Percentiles rank a stretch among this genome's conserved stretches.
phyloP scores from a whole-genome alignment of 2,329 filamentous ascomycete genomes.

The Scleromitrula shiraiana region DNA sequence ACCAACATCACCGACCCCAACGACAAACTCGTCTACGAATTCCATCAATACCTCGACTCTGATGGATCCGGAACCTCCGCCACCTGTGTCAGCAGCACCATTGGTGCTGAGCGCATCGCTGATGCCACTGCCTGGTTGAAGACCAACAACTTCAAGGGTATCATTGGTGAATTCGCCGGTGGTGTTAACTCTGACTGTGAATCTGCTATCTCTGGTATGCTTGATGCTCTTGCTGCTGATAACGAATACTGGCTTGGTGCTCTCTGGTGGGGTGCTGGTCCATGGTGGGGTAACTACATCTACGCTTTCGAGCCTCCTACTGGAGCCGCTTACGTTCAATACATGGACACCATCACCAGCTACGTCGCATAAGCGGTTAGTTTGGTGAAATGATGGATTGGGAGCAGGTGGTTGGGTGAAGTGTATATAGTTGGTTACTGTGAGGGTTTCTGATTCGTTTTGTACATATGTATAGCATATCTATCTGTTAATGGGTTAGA shows the following conservation, averaged over 20 bases:
- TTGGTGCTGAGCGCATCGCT: conserved; percentile 42
- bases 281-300: conserved; percentile 42
- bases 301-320: conserved; percentile 41
- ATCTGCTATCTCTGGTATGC: conserved; percentile 40
- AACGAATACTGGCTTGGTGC: conserved; percentile 44
- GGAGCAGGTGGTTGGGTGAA: not conserved
- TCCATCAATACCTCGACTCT: conserved; percentile 54
- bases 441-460: conserved; percentile 2
- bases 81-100: conserved; percentile 44
- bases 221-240: conserved; percentile 40
- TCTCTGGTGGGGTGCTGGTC: conserved; percentile 48
- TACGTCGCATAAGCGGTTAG: not conserved
- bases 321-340: conserved; percentile 30
- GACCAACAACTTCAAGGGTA: conserved; percentile 42
- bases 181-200: conserved; percentile 43
- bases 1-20: conserved; percentile 42
- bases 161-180: conserved; percentile 48
- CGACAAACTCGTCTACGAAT: conserved; percentile 50
- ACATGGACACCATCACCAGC: conserved; percentile 2
- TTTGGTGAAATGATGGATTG: not conserved
- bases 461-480: conserved; percentile 1
- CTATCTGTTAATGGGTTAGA: not conserved
- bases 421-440: no score
- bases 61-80: conserved; percentile 45
- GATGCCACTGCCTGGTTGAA: conserved; percentile 46